Evolutionary conservation across 164 flowering plant genomes (phyloP).

Genomic region (Sedum album): DNA sequence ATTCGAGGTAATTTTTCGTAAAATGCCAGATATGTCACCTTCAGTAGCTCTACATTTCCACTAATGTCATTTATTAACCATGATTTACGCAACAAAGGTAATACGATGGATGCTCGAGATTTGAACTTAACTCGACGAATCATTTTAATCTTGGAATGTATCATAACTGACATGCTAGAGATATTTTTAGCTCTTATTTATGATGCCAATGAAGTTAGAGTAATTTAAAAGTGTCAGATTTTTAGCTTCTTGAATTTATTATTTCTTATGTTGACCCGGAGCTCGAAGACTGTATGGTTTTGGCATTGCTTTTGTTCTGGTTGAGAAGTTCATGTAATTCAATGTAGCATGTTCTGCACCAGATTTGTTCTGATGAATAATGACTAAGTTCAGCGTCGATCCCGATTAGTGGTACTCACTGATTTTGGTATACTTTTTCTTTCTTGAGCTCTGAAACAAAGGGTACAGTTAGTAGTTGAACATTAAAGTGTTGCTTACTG

Average conservation of each 20-base stretch:
- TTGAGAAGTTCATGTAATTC: constrained; percentile 1
- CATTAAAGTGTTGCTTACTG: neutral
- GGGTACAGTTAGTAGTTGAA: neutral
- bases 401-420: neutral
- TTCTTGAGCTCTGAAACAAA: constrained; percentile 4
- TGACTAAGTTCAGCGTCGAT: neutral
- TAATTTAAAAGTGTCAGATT: neutral
- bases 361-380: neutral
- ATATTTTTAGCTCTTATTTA: neutral
- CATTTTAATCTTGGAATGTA: neutral
- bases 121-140: neutral
- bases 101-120: neutral
- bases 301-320: neutral
- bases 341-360: neutral
- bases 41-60: neutral
- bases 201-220: neutral
- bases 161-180: neutral
- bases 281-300: neutral
- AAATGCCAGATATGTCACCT: neutral
- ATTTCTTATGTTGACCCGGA: neutral
- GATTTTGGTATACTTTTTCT: neutral
- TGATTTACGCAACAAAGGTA: neutral
- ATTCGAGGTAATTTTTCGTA: neutral
- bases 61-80: neutral
- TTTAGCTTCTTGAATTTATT: neutral